Conservation (phyloP, 495 filamentous ascomycete species). For the Xylaria scruposa region DNA sequence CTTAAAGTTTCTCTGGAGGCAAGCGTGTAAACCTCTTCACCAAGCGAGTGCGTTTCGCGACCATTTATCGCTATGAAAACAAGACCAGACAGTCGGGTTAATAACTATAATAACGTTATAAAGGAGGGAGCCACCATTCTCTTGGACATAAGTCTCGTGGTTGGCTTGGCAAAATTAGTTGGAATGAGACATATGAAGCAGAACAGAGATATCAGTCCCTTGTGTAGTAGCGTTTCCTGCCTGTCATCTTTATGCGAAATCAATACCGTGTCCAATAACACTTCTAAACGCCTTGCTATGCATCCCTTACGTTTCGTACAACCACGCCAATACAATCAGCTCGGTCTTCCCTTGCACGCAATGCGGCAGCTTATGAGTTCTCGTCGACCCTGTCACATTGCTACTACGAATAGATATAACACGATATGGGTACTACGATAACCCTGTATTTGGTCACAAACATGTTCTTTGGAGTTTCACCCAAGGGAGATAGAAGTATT, state of each 20-base stretch:
- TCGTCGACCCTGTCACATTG: conserved; percentile 62
- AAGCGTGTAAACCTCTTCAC: background rate
- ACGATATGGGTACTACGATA: no score
- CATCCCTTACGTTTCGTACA: conserved; percentile 1
- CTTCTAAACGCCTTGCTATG: conserved; percentile 18
- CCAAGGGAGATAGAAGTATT: no score
- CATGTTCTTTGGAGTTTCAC: no score
- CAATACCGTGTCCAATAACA: background rate
- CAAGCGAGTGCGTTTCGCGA: no score
- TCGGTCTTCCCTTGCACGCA: background rate
- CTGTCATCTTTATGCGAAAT: background rate
- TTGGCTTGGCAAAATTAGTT: background rate
- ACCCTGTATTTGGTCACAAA: no score
- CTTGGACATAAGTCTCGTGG: no score
- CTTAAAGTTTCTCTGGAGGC: background rate
- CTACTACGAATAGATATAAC: no score
- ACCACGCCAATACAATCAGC: background rate
- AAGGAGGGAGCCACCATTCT: no score
- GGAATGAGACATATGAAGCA: background rate
- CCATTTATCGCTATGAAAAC: no score
- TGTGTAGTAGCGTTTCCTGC: background rate
- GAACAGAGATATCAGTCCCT: conserved; percentile 1
- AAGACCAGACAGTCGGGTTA: no score
- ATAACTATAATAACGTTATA: no score
- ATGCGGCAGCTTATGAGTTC: conserved; percentile 46